These are phyloP conservation scores for Paraurostyla sp. DNA, from an alignment of 73 alveolate species.

Conservation along the genomic window DNA sequence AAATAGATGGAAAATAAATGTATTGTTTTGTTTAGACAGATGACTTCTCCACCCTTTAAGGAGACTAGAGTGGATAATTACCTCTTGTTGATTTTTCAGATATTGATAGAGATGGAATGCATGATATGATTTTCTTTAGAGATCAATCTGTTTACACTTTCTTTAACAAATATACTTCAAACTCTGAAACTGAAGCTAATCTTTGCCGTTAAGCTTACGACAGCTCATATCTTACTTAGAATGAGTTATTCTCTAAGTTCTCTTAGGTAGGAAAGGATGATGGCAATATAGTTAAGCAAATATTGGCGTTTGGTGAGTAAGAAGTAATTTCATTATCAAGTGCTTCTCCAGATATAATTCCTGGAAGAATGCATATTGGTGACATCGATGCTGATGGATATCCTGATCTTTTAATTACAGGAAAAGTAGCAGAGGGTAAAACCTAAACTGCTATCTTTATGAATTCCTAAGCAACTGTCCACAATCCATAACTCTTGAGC, in stretches of 20 bases:
- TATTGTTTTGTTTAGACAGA: constrained; percentile 60
- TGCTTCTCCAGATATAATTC: constrained; percentile 55
- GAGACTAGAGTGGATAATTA: neutral
- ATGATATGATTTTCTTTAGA: constrained; percentile 70
- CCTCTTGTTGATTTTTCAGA: constrained; percentile 73
- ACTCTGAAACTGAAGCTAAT: constrained; percentile 25
- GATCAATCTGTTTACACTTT: constrained; percentile 42
- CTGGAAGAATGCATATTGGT: constrained; percentile 76
- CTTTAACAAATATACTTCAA: constrained; percentile 45
- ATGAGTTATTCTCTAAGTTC: neutral
- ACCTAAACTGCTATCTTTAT: constrained; percentile 22
- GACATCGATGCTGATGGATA: constrained; percentile 81
- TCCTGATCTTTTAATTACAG: constrained; percentile 77
- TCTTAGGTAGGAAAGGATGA: neutral
- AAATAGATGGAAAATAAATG: neutral
- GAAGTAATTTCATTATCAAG: neutral
- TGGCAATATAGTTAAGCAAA: constrained; percentile 11
- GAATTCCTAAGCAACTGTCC: neutral
- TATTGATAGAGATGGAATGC: constrained; percentile 77
- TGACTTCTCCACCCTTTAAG: no score
- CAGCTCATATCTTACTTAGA: neutral
- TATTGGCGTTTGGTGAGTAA: neutral
- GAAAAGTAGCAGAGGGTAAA: neutral
- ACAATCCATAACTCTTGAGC: neutral
- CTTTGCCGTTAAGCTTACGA: constrained; percentile 47